A percentile compares a stretch with the other conserved stretches of the same genome.
phyloP scores from a whole-genome alignment of 345 rosid species.

The Kernera saxatilis region DNA sequence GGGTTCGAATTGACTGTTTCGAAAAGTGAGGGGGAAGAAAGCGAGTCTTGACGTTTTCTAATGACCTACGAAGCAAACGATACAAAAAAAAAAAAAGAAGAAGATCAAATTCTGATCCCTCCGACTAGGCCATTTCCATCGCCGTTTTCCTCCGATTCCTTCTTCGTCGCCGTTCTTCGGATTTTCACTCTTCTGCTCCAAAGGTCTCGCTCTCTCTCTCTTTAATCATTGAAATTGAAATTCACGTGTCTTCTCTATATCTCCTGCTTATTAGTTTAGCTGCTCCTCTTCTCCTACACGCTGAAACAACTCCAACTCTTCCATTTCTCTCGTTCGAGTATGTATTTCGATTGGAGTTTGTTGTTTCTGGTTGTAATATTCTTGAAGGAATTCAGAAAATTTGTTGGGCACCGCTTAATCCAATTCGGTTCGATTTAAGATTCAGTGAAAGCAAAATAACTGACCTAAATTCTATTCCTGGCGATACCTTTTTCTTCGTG shows the following conservation, averaged over 20 bases:
- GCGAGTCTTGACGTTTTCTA: background rate
- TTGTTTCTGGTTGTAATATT: background rate
- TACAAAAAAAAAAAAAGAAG: background rate
- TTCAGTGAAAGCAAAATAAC: background rate
- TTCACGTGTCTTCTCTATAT: background rate
- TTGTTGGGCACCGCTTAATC: background rate
- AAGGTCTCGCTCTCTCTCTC: constrained; percentile 16
- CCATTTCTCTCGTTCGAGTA: background rate
- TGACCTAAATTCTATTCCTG: constrained; percentile 23
- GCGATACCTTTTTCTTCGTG: background rate
- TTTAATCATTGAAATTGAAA: background rate
- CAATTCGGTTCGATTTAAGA: constrained; percentile 1
- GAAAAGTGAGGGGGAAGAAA: background rate
- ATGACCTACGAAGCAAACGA: constrained; percentile 4
- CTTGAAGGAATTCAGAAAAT: background rate
- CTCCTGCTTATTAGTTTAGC: background rate
- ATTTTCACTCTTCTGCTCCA: constrained; percentile 31
- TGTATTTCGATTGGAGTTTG: background rate
- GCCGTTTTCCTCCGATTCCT: constrained; percentile 18
- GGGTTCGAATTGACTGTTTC: constrained; percentile 8
- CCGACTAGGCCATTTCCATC: constrained; percentile 16
- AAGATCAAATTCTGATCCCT: constrained; percentile 18
- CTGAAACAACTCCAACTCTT: constrained; percentile 10
- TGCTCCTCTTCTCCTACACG: background rate
- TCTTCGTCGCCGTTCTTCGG: constrained; percentile 30